These are phyloP conservation scores for Mortierella claussenii DNA, from an alignment of 192 early-diverging fungal species.

Conservation along the genomic window DNA sequence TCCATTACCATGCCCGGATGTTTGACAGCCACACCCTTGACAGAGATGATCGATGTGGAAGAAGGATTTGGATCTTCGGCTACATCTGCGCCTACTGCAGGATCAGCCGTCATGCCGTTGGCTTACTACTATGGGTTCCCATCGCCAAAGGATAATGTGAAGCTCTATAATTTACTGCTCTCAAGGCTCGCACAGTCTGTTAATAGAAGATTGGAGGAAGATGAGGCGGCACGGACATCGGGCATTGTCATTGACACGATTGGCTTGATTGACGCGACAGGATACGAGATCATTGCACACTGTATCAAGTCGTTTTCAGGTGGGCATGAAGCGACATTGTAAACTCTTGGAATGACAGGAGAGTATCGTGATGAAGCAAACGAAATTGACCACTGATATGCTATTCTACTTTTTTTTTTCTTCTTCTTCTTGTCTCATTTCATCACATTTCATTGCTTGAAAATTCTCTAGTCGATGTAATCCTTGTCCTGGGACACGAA, in stretches of 20 bases:
- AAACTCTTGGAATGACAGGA: background rate
- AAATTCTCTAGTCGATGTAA: slow-evolving; percentile 73
- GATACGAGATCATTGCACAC: slow-evolving; percentile 80
- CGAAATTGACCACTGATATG: background rate
- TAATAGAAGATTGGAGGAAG: slow-evolving; percentile 67
- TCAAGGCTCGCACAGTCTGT: slow-evolving; percentile 72
- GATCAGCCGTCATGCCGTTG: slow-evolving; percentile 78
- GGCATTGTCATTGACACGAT: slow-evolving; percentile 91
- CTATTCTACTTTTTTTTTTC: background rate
- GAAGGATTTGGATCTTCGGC: slow-evolving; percentile 81
- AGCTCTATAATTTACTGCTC: slow-evolving; percentile 80
- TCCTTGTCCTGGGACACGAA: slow-evolving; percentile 94
- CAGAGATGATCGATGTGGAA: slow-evolving; percentile 85
- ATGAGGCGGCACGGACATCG: slow-evolving; percentile 69
- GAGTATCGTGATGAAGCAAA: background rate
- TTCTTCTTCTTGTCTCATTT: background rate
- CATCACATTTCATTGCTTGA: background rate
- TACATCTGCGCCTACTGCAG: slow-evolving; percentile 70
- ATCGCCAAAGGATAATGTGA: slow-evolving; percentile 77
- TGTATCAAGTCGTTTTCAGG: slow-evolving; percentile 76
- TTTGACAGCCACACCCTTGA: slow-evolving; percentile 79
- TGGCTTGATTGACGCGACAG: slow-evolving; percentile 80
- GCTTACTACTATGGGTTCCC: slow-evolving; percentile 93
- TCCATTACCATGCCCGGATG: slow-evolving; percentile 89
- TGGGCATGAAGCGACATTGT: too few relatives aligned